These are phyloP conservation scores for Saccharomycopsis sp. DNA, from an alignment of 805 yeast genomes.

Conservation along the genomic window DNA sequence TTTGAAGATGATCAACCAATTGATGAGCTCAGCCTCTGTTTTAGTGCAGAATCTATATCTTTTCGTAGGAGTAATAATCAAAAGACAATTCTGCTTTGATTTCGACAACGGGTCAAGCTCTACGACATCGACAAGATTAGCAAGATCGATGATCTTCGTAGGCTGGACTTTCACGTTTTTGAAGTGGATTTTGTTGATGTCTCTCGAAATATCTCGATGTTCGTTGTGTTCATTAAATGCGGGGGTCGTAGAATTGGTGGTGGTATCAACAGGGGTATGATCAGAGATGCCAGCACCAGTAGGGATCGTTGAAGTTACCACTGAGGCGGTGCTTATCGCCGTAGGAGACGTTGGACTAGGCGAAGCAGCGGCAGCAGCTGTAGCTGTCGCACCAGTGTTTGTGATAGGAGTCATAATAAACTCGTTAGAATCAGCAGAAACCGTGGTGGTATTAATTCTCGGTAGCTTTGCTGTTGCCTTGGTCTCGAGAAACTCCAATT, in stretches of 20 bases:
- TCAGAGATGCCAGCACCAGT: background rate
- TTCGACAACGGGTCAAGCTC: conserved; percentile 43
- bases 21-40: conserved; percentile 39
- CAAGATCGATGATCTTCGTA: conserved; percentile 30
- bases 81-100: conserved; percentile 39
- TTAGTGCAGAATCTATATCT: conserved; percentile 39
- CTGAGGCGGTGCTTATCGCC: background rate
- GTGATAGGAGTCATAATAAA: background rate
- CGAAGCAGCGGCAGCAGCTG: background rate
- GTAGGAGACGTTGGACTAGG: background rate
- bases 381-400: background rate
- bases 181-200: conserved; percentile 20
- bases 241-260: background rate
- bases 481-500: background rate
- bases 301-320: background rate
- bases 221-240: background rate
- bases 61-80: conserved; percentile 41
- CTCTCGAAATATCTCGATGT: background rate
- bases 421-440: background rate
- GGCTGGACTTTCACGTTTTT: conserved; percentile 21
- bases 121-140: conserved; percentile 39
- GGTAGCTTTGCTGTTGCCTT: background rate
- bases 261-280: background rate
- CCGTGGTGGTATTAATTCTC: background rate
- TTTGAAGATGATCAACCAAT: conserved; percentile 44